Evolutionary conservation across 306 rosid species (phyloP), one percentile per base, ranked within the genome.

Genomic region (Dalbergia cultrata): DNA sequence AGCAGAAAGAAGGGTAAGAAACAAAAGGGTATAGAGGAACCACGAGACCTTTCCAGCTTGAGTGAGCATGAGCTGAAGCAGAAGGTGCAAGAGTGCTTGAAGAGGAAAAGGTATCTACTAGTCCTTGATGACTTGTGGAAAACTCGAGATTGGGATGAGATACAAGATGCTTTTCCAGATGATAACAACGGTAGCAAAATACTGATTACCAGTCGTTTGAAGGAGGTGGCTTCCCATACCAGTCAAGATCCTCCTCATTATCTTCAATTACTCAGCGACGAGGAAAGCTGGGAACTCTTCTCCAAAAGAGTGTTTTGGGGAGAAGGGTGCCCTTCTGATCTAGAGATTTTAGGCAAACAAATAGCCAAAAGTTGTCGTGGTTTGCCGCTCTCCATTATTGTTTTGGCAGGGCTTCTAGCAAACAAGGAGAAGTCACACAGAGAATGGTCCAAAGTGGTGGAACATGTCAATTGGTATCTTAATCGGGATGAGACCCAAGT

Each of bases 281-380:
- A 81, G 14, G 80, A 81, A 33, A 85, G 88, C 9, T 81, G 83
- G 74, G 79, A 80, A 12, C 67, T 80, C 8, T 84, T 84, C 13
- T 50, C n/a, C 19, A 72, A 44, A 18, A 74, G 60, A 81, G 85
- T 74, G 16, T 81, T 67, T 45, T 50, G 18, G 1, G 10, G 39
- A 47, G 13, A 79, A 26, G 57, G 13, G 0, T 21, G n/a, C 19
- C 41, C 33, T 12, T 10, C 5, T 18, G 31, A 67, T 67, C 35
- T 67, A 4, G 72, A 67, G 37, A 5, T n/a, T 67, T n/a, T 67
- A 2, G 72, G 80, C 0, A 74, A 75, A 6, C 71, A 74, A 14
- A 45, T 81, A 4, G 72, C 67, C 69, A 18, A 34, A 34, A 81
- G 76, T 59, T 81, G 81, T 37, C 37, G 70, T 0, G 71, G 76